Evolutionary conservation across 805 yeast species (phyloP), one percentile per base, ranked within the genome.

Genomic region (Candida xiaguanensis): DNA sequence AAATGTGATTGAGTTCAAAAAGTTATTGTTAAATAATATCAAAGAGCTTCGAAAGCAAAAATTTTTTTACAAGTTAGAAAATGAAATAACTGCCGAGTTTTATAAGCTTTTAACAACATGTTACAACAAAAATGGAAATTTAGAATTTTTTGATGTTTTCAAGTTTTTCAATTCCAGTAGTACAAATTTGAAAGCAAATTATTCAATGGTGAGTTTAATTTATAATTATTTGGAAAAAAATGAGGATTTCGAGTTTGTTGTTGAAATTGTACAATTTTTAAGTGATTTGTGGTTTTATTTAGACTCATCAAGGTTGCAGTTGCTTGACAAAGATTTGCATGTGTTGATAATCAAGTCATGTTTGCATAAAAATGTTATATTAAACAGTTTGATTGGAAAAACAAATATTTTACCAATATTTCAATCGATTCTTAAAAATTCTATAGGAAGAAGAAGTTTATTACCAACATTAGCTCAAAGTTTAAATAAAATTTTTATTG

Each of bases 291-390:
- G 95, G 93, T 61, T 59, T 3, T 72, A 69, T 16, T 52, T 87
- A 17, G 69, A 70, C 13, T 67, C 72, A 1, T 81, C 79, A 8
- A 65, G 95, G 34, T 61, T 88, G 27, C 74, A 81, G 20, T 63
- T 85, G 29, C 74, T 75, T 31, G 93, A 87, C 46, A 75, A 78
- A 37, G 70, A 69, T 11, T 65, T 86, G 34, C 96, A 89, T 48
- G 53, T 75, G 11, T 42, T 52, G 0, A 65, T 84, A 20, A 77
- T 88, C 17, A 61, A 72, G n/a, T 53, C 78, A 0, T 32, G 80
- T 6, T 70, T 76, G 38, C 62, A 74, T 45, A 57, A 65, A 3
- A 48, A 44, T 2, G 43, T 81, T 5, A 46, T 85, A 30, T 20
- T 35, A 13, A 13, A 26, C 18, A 50, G 41, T 5, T 48, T 49